These are phyloP conservation scores for Ceratocystis alfenasii DNA, from an alignment of 2,329 filamentous ascomycete species.

Conservation along the genomic window DNA sequence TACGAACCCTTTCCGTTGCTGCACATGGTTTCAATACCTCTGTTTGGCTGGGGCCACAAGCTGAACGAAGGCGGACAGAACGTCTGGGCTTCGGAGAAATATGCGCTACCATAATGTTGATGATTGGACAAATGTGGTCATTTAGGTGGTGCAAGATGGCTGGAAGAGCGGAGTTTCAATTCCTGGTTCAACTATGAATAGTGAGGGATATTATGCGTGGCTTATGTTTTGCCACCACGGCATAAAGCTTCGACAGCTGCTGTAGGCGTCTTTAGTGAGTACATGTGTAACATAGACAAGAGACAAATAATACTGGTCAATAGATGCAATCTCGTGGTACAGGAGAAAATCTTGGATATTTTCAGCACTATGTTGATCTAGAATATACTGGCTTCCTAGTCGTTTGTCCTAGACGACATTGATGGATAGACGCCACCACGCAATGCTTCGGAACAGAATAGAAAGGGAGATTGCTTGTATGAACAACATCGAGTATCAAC, in stretches of 20 bases:
- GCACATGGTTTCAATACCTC: background rate
- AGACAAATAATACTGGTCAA: background rate
- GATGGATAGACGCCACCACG: too few relatives aligned
- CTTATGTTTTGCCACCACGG: slow-evolving; percentile 1
- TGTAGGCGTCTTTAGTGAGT: background rate
- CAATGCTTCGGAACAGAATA: background rate
- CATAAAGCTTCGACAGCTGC: background rate
- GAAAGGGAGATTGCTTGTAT: background rate
- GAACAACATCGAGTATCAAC: background rate
- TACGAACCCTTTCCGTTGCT: background rate
- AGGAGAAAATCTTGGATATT: too few relatives aligned
- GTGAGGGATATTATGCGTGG: background rate
- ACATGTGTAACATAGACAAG: background rate
- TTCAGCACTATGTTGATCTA: too few relatives aligned
- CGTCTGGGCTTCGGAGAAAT: background rate
- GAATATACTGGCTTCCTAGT: too few relatives aligned
- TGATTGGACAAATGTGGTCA: background rate
- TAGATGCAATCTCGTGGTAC: too few relatives aligned
- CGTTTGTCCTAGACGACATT: too few relatives aligned
- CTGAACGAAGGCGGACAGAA: background rate
- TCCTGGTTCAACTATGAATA: background rate
- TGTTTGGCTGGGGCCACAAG: background rate
- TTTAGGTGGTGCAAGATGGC: background rate
- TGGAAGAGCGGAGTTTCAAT: background rate
- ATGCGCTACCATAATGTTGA: background rate